phyloP scores from a whole-genome alignment of 148 eudicot genomes.

The Polygonum maritimum region DNA sequence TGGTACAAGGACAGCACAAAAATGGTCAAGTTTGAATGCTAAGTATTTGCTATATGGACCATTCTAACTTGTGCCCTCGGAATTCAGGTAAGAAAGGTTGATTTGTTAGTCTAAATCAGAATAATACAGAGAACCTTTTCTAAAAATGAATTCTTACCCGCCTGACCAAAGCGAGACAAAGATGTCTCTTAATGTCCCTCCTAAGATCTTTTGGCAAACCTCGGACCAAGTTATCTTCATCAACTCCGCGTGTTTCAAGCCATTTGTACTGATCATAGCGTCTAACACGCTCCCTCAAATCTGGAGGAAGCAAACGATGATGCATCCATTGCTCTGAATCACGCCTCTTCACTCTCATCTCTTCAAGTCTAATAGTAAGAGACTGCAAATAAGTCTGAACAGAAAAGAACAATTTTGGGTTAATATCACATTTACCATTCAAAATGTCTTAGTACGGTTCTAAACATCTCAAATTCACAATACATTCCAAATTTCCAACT shows the following conservation, averaged over 20 bases:
- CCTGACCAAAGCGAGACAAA: constrained; percentile 11
- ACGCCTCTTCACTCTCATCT: constrained; percentile 13
- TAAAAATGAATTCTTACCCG: not conserved
- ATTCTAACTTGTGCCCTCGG: too few species aligned
- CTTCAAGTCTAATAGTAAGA: constrained; percentile 12
- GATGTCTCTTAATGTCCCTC: constrained; percentile 10
- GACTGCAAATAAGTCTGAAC: constrained; percentile 11
- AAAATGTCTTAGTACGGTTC: not conserved
- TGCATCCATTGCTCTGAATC: constrained; percentile 12
- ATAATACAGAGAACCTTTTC: too few species aligned
- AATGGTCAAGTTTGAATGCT: not conserved
- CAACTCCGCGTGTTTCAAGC: constrained; percentile 9
- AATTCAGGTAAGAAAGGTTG: too few species aligned
- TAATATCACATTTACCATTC: not conserved
- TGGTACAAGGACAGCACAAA: not conserved
- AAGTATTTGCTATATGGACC: too few species aligned
- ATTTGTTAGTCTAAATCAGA: too few species aligned
- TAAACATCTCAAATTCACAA: not conserved
- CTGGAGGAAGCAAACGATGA: constrained; percentile 10
- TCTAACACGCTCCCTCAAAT: constrained; percentile 6
- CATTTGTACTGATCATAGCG: constrained; percentile 9
- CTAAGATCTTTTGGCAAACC: constrained; percentile 4
- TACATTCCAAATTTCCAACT: not conserved
- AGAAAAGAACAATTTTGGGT: not conserved
- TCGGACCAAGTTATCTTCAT: constrained; percentile 2